These are phyloP conservation scores for Trametes sanguinea DNA, from an alignment of 768 basidiomycete genomes.

Conservation along the genomic window DNA sequence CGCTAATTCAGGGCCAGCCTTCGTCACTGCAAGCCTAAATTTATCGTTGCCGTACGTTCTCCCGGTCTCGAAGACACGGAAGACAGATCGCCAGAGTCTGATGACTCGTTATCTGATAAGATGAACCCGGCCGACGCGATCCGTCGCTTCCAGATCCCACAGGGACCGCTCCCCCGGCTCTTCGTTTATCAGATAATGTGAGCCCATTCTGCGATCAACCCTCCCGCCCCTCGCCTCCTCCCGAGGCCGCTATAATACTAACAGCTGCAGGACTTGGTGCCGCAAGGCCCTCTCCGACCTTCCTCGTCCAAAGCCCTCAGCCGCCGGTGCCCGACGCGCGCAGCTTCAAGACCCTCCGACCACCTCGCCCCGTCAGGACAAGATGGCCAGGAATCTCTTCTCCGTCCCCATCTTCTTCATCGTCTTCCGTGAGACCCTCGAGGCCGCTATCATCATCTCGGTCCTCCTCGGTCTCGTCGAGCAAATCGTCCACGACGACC, in stretches of 20 bases:
- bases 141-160: not conserved
- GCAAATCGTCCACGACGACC: slow-evolving; percentile 59
- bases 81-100: slow-evolving; percentile 6
- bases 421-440: slow-evolving; percentile 92
- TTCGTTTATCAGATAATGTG: slow-evolving; percentile 33
- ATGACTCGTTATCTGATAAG: slow-evolving; percentile 32
- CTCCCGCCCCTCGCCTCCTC: slow-evolving; percentile 4
- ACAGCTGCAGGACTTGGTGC: slow-evolving; percentile 11
- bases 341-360: slow-evolving; percentile 5
- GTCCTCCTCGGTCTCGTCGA: slow-evolving; percentile 91
- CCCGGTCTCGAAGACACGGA: not conserved
- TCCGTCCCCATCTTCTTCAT: slow-evolving; percentile 95
- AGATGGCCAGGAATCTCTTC: slow-evolving; percentile 72
- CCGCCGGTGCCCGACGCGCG: slow-evolving; percentile 10
- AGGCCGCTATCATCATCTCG: slow-evolving; percentile 89
- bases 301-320: slow-evolving; percentile 21
- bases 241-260: slow-evolving; percentile 14
- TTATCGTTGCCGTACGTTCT: slow-evolving; percentile 7
- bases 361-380: slow-evolving; percentile 15
- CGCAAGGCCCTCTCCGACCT: slow-evolving; percentile 10
- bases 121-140: slow-evolving; percentile 19
- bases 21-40: slow-evolving; percentile 6
- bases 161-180: not conserved
- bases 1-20: slow-evolving; percentile 10
- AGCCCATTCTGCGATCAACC: slow-evolving; percentile 5